A percentile compares a stretch with the other conserved stretches of the same genome.
These are phyloP conservation scores for Diaporthe sp. DNA, from an alignment of 2,329 filamentous ascomycete genomes.

Conservation along the genomic window DNA sequence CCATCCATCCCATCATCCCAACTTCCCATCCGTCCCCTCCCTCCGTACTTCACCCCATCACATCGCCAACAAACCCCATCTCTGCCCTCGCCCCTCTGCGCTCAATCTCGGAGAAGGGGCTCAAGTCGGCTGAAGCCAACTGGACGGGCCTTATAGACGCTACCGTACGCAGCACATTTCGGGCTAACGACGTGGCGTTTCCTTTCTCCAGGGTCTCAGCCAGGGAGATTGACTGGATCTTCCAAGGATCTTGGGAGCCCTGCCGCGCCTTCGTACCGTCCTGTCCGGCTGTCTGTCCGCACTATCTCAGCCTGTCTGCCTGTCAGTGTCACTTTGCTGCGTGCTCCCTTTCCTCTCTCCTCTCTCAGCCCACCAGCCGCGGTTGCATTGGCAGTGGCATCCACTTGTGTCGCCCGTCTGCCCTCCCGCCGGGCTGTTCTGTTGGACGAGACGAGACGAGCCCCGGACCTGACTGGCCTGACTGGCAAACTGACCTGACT, in stretches of 20 bases:
- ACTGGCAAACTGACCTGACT: conserved; percentile 24
- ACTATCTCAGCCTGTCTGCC: neutral
- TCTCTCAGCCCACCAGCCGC: neutral
- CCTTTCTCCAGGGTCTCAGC: conserved; percentile 16
- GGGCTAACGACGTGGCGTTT: conserved; percentile 26
- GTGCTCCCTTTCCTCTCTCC: neutral
- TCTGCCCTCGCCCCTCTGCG: neutral
- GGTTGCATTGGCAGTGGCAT: conserved; percentile 2
- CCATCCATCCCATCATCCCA: neutral
- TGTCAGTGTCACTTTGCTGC: conserved; percentile 1
- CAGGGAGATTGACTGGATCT: conserved; percentile 9
- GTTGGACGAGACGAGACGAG: conserved; percentile 27
- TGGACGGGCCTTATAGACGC: neutral
- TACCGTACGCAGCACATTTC: neutral
- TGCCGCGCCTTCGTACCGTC: conserved; percentile 1
- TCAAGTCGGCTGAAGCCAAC: neutral
- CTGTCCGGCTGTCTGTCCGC: neutral
- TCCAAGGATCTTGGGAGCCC: conserved; percentile 18
- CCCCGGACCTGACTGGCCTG: conserved; percentile 14
- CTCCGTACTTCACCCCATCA: neutral
- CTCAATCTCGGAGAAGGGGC: neutral
- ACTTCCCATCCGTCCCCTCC: neutral
- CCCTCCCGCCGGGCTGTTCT: conserved; percentile 1
- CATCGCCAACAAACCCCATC: neutral
- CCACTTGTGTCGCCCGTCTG: neutral